Conservation (phyloP, 202 grass and related monocot species). For the Elaeis oleifera region DNA sequence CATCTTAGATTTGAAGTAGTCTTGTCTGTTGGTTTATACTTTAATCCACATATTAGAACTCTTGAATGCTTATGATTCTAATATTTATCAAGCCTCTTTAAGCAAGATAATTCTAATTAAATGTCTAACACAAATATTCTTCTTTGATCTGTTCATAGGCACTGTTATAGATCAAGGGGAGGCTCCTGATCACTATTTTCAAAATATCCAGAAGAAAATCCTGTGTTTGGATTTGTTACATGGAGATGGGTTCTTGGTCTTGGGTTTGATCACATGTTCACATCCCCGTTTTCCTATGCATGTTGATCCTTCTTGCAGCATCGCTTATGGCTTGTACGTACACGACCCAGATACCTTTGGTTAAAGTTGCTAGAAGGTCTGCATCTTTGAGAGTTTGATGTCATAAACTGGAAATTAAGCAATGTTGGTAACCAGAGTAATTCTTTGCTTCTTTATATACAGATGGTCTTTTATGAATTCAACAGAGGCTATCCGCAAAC, state of each 20-base stretch:
- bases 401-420: not conserved
- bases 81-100: too few species aligned
- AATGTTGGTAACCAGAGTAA: not conserved
- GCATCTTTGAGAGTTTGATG: not conserved
- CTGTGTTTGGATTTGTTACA: conserved; percentile 66
- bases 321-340: conserved; percentile 96
- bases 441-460: conserved; percentile 21
- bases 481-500: conserved; percentile 51
- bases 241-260: conserved; percentile 91
- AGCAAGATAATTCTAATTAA: not conserved
- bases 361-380: conserved; percentile 74
- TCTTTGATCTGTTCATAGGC: conserved; percentile 31
- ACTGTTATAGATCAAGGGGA: conserved; percentile 86
- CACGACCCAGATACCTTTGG: conserved; percentile 76
- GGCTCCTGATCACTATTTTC: conserved; percentile 67
- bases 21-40: too few species aligned
- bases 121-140: conserved; percentile 9
- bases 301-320: conserved; percentile 61
- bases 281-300: conserved; percentile 73
- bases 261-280: conserved; percentile 98
- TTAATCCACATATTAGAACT: too few species aligned
- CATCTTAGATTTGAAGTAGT: too few species aligned
- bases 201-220: conserved; percentile 71
- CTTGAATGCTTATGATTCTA: too few species aligned
- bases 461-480: conserved; percentile 94